Percentiles rank a stretch among this genome's conserved stretches.
Conservation (phyloP, 2,329 filamentous ascomycete species). For the Verticillium tricorpus region DNA sequence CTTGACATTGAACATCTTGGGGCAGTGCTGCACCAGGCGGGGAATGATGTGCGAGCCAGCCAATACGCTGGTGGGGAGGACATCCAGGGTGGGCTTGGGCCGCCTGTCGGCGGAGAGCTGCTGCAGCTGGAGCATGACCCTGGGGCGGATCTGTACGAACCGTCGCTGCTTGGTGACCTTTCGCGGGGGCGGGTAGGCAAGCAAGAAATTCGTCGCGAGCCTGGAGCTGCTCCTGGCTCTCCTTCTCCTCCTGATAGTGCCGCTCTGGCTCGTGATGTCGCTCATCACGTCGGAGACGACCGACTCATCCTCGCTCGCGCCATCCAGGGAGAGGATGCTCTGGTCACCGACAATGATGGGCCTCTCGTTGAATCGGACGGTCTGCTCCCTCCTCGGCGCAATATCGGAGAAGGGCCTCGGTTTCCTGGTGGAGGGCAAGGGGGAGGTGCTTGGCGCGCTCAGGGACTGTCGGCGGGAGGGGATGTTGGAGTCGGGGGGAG, state of each 20-base stretch:
- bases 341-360: conserved; percentile 20
- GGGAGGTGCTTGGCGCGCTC: conserved; percentile 1
- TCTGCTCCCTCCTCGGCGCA: conserved; percentile 32
- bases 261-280: conserved; percentile 27
- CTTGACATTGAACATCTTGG: conserved; percentile 59
- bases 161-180: conserved; percentile 58
- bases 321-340: conserved; percentile 10
- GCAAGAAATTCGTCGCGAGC: conserved; percentile 58
- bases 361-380: conserved; percentile 42
- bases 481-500: conserved; percentile 28
- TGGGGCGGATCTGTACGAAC: conserved; percentile 62
- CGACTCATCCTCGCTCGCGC: conserved; percentile 45
- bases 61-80: conserved; percentile 64
- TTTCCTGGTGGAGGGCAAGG: neutral
- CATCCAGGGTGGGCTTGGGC: conserved; percentile 65
- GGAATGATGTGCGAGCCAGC: conserved; percentile 52
- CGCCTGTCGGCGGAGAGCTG: conserved; percentile 55
- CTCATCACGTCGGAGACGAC: conserved; percentile 38
- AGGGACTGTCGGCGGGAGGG: conserved; percentile 21
- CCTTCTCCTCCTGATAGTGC: conserved; percentile 25
- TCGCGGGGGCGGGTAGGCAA: conserved; percentile 64
- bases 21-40: conserved; percentile 55
- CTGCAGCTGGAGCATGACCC: conserved; percentile 68
- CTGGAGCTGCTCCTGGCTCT: conserved; percentile 27
- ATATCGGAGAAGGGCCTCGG: conserved; percentile 32